Base-by-base conservation (phyloP, 108 stramenopile genomes). In the Fistulifera solaris region DNA sequence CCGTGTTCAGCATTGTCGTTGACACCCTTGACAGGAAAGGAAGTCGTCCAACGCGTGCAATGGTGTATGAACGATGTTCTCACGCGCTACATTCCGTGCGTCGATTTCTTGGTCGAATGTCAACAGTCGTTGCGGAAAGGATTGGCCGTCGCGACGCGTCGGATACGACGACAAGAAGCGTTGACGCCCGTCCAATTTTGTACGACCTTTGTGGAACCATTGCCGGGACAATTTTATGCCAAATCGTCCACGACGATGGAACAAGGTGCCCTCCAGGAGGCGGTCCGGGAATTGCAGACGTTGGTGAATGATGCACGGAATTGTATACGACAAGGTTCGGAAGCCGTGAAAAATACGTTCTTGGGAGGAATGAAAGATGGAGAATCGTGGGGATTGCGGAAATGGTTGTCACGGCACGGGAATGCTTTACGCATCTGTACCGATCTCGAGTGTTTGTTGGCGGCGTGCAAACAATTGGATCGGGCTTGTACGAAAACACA, bases 361-460 rank as follows among this genome's bases (percentile, higher is more conserved):
- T 55, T 91, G 59, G 89, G 89, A 12, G 89, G 89, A 22, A 91
- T 91, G 85, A 75, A 86, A 28, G 89, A 91, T 49, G 86, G 86
- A 43, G 80, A 87, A 71, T 85, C 83, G 3, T 91, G 89, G 89
- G 89, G 89, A 45, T 56, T 91, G 54, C 66, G 89, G 8, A 91
- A 91, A 53, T 91, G 89, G 89, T 59, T 91, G 5, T 72, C 69
- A 35, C 82, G 81, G 42, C 71, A 91, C 49, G 89, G 89, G 6
- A 85, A 81, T 15, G 89, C 89, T 2, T 65, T 86, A 10, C 48
- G 56, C 17, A 85, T 91, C 28, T 91, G 89, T 58, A 91, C 87
- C 48, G 85, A 91, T 52, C 58, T 80, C 22, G 89, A 91, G 54
- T 80, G 78, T 49, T 69, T 91, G 1, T 56, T 84, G 45, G 56